Percentiles rank a stretch among this genome's conserved stretches.
Evolutionary conservation across 192 early-diverging fungal genomes (phyloP).

Genomic region (Coemansia sp.): DNA sequence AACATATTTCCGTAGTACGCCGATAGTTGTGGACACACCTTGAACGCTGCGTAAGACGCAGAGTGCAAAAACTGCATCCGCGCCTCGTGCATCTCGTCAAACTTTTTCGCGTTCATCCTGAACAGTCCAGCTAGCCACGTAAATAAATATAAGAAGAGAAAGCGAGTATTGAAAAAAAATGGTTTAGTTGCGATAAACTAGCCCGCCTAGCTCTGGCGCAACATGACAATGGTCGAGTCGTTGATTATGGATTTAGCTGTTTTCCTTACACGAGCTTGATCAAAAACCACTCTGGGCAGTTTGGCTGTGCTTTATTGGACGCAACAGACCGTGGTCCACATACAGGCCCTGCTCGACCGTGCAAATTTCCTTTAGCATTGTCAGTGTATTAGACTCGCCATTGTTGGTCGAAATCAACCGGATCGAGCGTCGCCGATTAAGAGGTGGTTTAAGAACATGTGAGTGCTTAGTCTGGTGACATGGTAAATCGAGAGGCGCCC

Average conservation of each 20-base stretch:
- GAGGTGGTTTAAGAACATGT: neutral
- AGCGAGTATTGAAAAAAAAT: conserved; percentile 49
- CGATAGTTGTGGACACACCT: conserved; percentile 51
- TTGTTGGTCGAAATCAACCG: neutral
- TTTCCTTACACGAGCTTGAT: conserved; percentile 7
- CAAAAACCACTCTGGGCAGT: conserved; percentile 20
- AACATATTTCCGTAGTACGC: conserved; percentile 48
- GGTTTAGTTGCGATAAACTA: neutral
- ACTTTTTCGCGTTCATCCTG: conserved; percentile 19
- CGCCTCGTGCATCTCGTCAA: conserved; percentile 13
- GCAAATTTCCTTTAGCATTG: conserved; percentile 44
- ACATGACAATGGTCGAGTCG: neutral
- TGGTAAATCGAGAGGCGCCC: neutral
- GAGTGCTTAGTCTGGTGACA: neutral
- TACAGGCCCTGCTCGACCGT: conserved; percentile 41
- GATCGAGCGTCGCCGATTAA: neutral
- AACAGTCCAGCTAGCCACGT: neutral
- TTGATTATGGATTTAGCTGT: conserved; percentile 1
- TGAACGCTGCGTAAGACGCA: conserved; percentile 40
- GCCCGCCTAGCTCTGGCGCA: neutral
- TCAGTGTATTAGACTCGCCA: conserved; percentile 28
- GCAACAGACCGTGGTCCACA: neutral
- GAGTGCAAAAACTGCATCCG: conserved; percentile 41
- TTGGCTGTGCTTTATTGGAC: conserved; percentile 14
- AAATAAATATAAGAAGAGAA: neutral